Percentiles rank a stretch among this genome's conserved stretches.
Evolutionary conservation across 208 protist species (phyloP).

Genomic region (Herpetomonas samuelpessoai): DNA sequence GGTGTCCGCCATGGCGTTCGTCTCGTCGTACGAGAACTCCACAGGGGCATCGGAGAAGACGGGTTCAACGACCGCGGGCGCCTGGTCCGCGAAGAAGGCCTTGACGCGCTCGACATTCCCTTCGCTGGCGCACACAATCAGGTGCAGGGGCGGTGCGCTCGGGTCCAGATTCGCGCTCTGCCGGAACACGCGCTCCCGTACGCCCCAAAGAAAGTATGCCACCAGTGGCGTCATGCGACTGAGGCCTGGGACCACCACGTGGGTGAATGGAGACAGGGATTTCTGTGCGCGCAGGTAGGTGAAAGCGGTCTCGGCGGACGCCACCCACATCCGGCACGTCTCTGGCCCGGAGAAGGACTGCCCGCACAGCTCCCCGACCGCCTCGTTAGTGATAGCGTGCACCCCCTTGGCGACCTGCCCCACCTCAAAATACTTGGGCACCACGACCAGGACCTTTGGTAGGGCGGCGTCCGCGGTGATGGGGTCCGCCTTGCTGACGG

Average conservation of each 20-base stretch:
- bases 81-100: conserved; percentile 43
- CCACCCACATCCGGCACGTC: conserved; percentile 66
- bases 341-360: conserved; percentile 48
- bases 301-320: conserved; percentile 71
- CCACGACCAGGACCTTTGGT: conserved; percentile 74
- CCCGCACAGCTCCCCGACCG: conserved; percentile 64
- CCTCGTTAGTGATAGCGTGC: conserved; percentile 19
- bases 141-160: conserved; percentile 27
- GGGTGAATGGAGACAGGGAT: conserved; percentile 77
- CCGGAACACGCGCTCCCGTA: conserved; percentile 60
- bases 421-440: conserved; percentile 77
- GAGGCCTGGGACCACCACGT: conserved; percentile 71
- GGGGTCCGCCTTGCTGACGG: conserved; percentile 18
- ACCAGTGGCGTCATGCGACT: conserved; percentile 56
- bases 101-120: conserved; percentile 26
- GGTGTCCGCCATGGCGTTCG: conserved; percentile 56
- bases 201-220: conserved; percentile 58
- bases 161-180: conserved; percentile 40
- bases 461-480: conserved; percentile 7
- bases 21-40: conserved; percentile 75
- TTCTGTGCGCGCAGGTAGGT: conserved; percentile 61
- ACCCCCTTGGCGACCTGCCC: conserved; percentile 41
- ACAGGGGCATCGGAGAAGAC: conserved; percentile 14
- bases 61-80: conserved; percentile 20
- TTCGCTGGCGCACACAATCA: conserved; percentile 41